phyloP scores from a whole-genome alignment of 1,284 basidiomycete species.

The Cutaneotrichosporon sp. region DNA sequence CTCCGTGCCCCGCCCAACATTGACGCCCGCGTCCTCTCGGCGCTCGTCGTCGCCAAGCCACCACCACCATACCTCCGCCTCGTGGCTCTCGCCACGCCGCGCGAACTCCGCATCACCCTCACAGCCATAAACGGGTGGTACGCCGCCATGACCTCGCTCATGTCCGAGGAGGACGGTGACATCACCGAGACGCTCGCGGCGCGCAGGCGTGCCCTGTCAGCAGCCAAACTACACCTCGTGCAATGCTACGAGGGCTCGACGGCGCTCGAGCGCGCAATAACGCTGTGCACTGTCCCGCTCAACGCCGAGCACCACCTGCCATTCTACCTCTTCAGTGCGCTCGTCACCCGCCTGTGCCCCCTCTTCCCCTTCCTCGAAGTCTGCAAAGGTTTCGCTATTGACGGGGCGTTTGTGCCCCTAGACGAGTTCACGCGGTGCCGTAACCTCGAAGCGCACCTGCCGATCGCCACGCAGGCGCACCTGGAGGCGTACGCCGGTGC shows the following conservation, averaged over 20 bases:
- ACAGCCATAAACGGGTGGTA: constrained; percentile 11
- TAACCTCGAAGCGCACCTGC: constrained; percentile 18
- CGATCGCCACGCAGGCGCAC: constrained; percentile 45
- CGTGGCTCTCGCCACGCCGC: constrained; percentile 4
- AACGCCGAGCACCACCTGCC: constrained; percentile 26
- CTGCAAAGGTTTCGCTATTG: constrained; percentile 46
- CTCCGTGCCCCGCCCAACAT: neutral
- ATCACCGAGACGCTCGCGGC: neutral
- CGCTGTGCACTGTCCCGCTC: constrained; percentile 23
- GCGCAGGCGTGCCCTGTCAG: constrained; percentile 10
- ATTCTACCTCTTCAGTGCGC: constrained; percentile 43
- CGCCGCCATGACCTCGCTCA: neutral
- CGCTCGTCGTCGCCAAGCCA: neutral
- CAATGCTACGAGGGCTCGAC: constrained; percentile 16
- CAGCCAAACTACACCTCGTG: constrained; percentile 26
- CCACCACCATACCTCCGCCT: neutral
- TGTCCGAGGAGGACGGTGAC: neutral
- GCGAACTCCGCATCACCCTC: constrained; percentile 12
- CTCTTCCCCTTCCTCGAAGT: constrained; percentile 48
- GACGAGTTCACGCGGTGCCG: neutral
- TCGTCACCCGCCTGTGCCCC: constrained; percentile 42
- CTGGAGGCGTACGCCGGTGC: constrained; percentile 48
- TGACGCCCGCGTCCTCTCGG: constrained; percentile 3
- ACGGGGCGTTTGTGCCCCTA: constrained; percentile 31
- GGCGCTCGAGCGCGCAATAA: constrained; percentile 9